Evolutionary conservation across 1,284 basidiomycete genomes (phyloP), one percentile per base, ranked within the genome.

Genomic region (Apiotrichum mycotoxinovorans): DNA sequence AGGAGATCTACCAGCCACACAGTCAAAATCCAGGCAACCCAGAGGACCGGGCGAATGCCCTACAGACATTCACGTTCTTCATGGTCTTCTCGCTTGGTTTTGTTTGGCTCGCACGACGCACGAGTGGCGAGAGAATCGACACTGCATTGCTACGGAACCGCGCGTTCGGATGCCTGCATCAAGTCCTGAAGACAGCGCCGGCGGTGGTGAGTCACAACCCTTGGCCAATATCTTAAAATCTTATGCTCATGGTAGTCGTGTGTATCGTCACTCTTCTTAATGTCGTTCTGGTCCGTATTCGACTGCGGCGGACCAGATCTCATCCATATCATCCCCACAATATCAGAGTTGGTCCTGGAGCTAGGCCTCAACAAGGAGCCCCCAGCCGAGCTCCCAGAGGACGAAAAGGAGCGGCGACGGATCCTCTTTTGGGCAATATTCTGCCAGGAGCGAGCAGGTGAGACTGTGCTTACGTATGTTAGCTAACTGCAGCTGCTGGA

Each of bases 51-150:
- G 57, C 57, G 0, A 58, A 52, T 2, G 44, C 57, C 10, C 44
- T 54, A 9, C 52, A 58, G 38, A 54, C 52, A n/a, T 58, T 27
- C 52, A 54, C 30, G 8, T 38, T 58, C 43, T 54, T 54, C 25
- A 43, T 54, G 18, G 20, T 54, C 14, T 54, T 54, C 22, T 23
- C 40, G 1, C 25, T 54, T 9, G 53, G 40, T 12, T 41, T 34
- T 30, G 47, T 49, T 1, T 54, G 53, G 53, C 53, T 43, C 23
- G 47, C 47, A 3, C 38, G 35, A 25, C 26, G 41, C 15, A 34
- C 20, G 33, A 43, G 38, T n/a, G 44, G 44, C 9, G 42, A 56
- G 30, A 41, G 37, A 20, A 47, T 58, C n/a, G 57, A 58, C 38
- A 58, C 57, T 30, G 38, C 57, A 5, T 14, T 54, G 10, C 45